Percentiles rank a stretch among this genome's conserved stretches.
Conservation (phyloP, 805 yeast species). For the Candida alai region DNA sequence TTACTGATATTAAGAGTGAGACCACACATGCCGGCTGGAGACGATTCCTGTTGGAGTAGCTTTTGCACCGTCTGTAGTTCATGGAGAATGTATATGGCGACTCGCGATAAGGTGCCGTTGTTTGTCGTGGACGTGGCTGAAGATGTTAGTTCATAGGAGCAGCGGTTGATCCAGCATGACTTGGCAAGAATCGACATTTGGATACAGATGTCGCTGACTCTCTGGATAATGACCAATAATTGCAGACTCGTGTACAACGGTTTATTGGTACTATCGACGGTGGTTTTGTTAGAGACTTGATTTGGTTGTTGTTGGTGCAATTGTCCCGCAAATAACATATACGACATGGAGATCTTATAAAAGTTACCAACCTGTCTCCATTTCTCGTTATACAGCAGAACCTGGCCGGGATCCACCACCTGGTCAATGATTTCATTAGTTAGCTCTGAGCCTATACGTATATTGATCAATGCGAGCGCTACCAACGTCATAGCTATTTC, state of each 20-base stretch:
- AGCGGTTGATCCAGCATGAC: constrained; percentile 35
- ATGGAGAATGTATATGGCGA: constrained; percentile 37
- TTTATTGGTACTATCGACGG: neutral
- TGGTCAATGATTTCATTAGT: constrained; percentile 30
- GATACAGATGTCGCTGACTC: constrained; percentile 27
- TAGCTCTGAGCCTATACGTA: constrained; percentile 32
- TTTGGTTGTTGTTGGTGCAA: constrained; percentile 5
- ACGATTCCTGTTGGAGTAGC: constrained; percentile 12
- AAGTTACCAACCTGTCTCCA: constrained; percentile 35
- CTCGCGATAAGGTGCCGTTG: constrained; percentile 42
- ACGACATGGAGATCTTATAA: constrained; percentile 31
- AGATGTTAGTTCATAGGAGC: constrained; percentile 16
- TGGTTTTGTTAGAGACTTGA: no score
- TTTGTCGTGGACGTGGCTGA: constrained; percentile 18
- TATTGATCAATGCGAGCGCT: constrained; percentile 26
- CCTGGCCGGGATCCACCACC: constrained; percentile 17
- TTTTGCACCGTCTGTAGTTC: constrained; percentile 25
- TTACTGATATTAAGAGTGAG: constrained; percentile 10
- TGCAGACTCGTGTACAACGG: neutral
- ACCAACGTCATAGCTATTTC: constrained; percentile 27
- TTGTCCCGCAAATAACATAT: constrained; percentile 20
- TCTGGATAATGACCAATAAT: constrained; percentile 14
- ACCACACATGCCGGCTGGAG: neutral
- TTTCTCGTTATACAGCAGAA: constrained; percentile 19
- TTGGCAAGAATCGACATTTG: constrained; percentile 39